Evolutionary conservation across 352 stramenopile species (phyloP), one percentile per base, ranked within the genome.

Genomic region (Phytophthora pluvialis): DNA sequence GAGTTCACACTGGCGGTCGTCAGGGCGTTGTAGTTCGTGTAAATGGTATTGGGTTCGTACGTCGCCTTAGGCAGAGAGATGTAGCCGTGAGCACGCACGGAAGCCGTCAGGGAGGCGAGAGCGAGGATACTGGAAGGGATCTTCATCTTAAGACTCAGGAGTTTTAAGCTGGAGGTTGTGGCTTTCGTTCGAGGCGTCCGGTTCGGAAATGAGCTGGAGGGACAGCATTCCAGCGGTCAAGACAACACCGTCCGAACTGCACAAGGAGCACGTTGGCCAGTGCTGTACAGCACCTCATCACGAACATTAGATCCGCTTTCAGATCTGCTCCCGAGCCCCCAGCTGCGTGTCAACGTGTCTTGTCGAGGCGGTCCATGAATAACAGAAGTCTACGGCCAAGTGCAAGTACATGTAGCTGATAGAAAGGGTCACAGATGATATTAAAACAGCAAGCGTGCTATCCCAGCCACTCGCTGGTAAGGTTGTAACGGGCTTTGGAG

Each of bases 21-120:
- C 11, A 71, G 31, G 1, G 49, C 56, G 40, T 75, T 75, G 67
- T 57, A 75, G 21, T 25, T 45, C 18, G 60, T 75, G 55, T 71
- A 75, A 26, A 57, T 31, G 13, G 48, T 67, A 42, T 61, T 67
- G n/a, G 45, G 51, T 35, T 67, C 32, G 62, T 75, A 75, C 28
- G 58, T 60, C 5, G 56, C 67, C 5, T 51, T 53, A 7, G 62
- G 67, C 28, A 63, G 28, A n/a, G 63, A 72, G 31, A 75, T 72
- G 39, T 72, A 75, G 32, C 67, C 67, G 56, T 72, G 62, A 8
- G 40, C 62, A 4, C 70, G 32, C 13, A 69, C 62, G 42, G 25
- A 54, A 5, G 44, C 55, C 3, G 32, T 28, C 11, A 68, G 31
- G 15, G 62, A 42, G 13, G 63, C 58, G 25, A 67, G 7, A 1